These are phyloP conservation scores for Diphasiastrum complanatum DNA, from an alignment of 83 land plant species.

Conservation along the genomic window DNA sequence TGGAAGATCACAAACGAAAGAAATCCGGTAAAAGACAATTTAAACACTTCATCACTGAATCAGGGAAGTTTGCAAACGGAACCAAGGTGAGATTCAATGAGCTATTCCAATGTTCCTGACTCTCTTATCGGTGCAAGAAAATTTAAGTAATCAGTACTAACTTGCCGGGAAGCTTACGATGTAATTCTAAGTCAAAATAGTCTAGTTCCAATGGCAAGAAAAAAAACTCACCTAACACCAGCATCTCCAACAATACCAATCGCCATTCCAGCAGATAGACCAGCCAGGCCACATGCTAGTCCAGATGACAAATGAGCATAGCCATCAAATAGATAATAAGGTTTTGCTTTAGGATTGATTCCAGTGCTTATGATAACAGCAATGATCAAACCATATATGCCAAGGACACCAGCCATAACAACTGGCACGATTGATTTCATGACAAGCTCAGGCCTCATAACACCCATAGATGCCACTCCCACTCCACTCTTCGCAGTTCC, in stretches of 20 bases:
- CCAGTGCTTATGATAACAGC: constrained; percentile 91
- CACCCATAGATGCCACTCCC: constrained; percentile 93
- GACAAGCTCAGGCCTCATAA: constrained; percentile 91
- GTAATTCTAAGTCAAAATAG: too few relatives aligned
- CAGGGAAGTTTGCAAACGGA: too few relatives aligned
- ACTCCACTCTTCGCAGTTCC: constrained; percentile 92
- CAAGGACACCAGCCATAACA: constrained; percentile 92
- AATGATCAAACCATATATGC: constrained; percentile 83
- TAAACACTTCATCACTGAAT: too few relatives aligned
- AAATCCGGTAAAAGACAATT: too few relatives aligned
- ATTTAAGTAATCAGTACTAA: too few relatives aligned
- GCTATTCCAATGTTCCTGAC: too few relatives aligned
- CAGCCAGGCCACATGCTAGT: constrained; percentile 82
- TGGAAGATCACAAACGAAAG: too few relatives aligned
- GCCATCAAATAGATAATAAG: constrained; percentile 85
- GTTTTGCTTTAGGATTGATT: constrained; percentile 80
- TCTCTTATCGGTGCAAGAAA: too few relatives aligned
- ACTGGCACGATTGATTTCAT: constrained; percentile 93
- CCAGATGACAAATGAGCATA: constrained; percentile 92
- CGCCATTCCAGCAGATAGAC: constrained; percentile 89
- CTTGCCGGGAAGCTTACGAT: too few relatives aligned
- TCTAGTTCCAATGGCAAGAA: too few relatives aligned
- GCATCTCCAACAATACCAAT: constrained; percentile 97
- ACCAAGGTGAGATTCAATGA: too few relatives aligned
- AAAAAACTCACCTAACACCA: constrained; percentile 62